A percentile compares a stretch with the other conserved stretches of the same genome.
These are phyloP conservation scores for Dipteronia sinensis DNA, from an alignment of 345 rosid genomes.

Conservation along the genomic window DNA sequence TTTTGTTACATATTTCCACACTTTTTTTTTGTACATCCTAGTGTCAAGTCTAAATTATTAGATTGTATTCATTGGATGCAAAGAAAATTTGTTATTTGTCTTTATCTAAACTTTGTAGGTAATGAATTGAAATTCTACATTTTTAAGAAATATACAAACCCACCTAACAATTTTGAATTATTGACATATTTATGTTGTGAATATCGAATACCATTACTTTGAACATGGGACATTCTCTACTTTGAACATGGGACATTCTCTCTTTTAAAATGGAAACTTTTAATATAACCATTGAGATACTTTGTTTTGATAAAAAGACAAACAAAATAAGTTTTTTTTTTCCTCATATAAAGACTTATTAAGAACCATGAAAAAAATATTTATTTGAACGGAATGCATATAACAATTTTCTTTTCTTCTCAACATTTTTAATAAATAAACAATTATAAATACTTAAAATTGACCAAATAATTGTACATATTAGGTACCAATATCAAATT, in stretches of 20 bases:
- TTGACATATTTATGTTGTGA: no score
- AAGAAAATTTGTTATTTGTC: neutral
- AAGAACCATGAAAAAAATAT: neutral
- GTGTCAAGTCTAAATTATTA: neutral
- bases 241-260: neutral
- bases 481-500: no score
- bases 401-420: no score
- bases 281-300: neutral
- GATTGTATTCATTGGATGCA: neutral
- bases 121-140: neutral
- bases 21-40: no score
- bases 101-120: neutral
- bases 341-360: neutral
- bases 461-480: neutral
- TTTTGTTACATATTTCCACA: no score
- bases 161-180: neutral
- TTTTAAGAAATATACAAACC: neutral
- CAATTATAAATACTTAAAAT: neutral
- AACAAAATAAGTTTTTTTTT: no score
- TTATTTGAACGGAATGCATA: neutral
- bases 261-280: neutral
- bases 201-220: no score
- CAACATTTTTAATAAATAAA: no score
- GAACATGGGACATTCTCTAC: neutral
- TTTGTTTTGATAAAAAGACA: neutral